A percentile compares a stretch with the other conserved stretches of the same genome.
Evolutionary conservation across 1,284 basidiomycete species (phyloP).

Genomic region (Mycena citricolor): DNA sequence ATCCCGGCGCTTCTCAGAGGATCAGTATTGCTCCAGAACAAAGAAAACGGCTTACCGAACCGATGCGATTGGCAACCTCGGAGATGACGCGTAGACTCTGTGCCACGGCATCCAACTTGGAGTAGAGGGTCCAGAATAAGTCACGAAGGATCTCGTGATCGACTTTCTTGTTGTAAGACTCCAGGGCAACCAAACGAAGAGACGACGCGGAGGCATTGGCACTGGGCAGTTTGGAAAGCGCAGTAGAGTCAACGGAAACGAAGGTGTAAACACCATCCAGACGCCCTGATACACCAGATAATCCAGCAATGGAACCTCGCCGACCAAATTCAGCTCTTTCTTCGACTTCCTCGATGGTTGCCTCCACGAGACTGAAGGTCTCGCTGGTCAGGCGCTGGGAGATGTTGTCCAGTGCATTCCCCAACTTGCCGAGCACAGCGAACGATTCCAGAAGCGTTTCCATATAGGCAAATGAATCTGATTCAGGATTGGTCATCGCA

Average conservation of each 20-base stretch:
- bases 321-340: slow-evolving; percentile 79
- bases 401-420: slow-evolving; percentile 81
- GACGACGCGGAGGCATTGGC: slow-evolving; percentile 47
- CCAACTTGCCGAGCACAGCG: slow-evolving; percentile 87
- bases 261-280: slow-evolving; percentile 57
- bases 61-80: slow-evolving; percentile 87
- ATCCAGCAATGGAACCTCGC: slow-evolving; percentile 47
- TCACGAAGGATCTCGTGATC: slow-evolving; percentile 89
- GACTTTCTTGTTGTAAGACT: slow-evolving; percentile 69
- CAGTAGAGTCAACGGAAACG: slow-evolving; percentile 31
- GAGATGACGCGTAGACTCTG: slow-evolving; percentile 91
- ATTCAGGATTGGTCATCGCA: slow-evolving; percentile 69
- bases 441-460: slow-evolving; percentile 93
- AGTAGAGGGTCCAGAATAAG: slow-evolving; percentile 97
- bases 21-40: background rate
- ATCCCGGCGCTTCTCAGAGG: slow-evolving; percentile 66
- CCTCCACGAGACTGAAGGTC: slow-evolving; percentile 84
- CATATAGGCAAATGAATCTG: slow-evolving; percentile 92
- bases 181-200: slow-evolving; percentile 77
- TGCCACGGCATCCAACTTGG: slow-evolving; percentile 93
- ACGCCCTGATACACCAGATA: slow-evolving; percentile 34
- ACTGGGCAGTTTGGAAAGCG: slow-evolving; percentile 29
- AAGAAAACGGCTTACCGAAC: slow-evolving; percentile 59
- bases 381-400: slow-evolving; percentile 85
- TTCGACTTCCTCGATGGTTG: slow-evolving; percentile 88